Percentiles rank a stretch among this genome's conserved stretches.
phyloP scores from a whole-genome alignment of 1,284 basidiomycete genomes.

The Peniophora sp. region DNA sequence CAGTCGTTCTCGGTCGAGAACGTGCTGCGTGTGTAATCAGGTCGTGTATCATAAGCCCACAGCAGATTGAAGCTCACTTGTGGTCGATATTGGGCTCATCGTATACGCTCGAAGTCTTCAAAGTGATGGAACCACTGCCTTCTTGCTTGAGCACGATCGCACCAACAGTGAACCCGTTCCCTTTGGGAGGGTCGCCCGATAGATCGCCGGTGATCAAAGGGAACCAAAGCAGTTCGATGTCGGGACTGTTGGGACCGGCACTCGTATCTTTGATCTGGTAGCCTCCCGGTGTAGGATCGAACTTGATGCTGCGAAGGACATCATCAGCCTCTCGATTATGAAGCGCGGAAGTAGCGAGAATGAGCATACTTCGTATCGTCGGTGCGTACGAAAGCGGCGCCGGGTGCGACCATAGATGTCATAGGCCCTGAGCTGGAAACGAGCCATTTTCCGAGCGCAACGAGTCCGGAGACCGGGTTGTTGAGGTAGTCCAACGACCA shows the following conservation, averaged over 20 bases:
- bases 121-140: conserved; percentile 30
- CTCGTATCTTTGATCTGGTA: not conserved
- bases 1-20: conserved; percentile 48
- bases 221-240: not conserved
- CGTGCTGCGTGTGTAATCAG: conserved; percentile 32
- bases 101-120: conserved; percentile 31
- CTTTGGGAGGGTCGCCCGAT: not conserved
- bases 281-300: no score
- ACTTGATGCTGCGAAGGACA: not conserved
- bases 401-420: not conserved
- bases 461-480: not conserved
- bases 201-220: not conserved
- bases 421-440: not conserved
- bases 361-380: not conserved
- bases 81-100: conserved; percentile 37
- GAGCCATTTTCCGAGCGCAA: not conserved
- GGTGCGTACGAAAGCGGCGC: not conserved
- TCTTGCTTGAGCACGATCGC: conserved; percentile 27
- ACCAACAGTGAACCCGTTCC: not conserved
- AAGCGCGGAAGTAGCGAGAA: no score
- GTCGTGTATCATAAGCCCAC: not conserved
- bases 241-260: not conserved
- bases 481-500: not conserved
- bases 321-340: no score
- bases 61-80: conserved; percentile 21